Conservation (phyloP, 805 yeast genomes). For the Suhomyces sp. region DNA sequence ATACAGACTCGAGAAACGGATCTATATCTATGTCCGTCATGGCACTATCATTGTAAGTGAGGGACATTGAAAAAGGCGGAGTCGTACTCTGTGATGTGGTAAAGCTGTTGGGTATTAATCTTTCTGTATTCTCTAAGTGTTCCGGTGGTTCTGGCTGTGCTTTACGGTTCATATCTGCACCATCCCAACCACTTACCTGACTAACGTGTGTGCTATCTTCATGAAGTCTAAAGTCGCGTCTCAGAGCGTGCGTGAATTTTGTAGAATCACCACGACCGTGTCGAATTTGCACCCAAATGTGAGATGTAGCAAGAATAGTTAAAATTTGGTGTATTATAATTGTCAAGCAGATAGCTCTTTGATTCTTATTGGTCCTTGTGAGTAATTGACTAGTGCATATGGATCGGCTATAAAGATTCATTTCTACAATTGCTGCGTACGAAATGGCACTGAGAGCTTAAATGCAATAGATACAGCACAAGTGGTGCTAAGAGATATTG, state of each 20-base stretch:
- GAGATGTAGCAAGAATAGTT: too few species aligned
- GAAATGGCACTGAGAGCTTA: not conserved
- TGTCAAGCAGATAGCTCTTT: too few species aligned
- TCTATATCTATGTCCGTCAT: constrained; percentile 10
- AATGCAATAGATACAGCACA: not conserved
- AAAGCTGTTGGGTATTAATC: not conserved
- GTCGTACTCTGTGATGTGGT: not conserved
- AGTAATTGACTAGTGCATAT: not conserved
- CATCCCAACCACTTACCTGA: not conserved
- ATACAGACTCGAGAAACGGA: constrained; percentile 1
- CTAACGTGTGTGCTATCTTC: not conserved
- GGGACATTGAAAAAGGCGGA: not conserved
- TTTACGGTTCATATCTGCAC: not conserved
- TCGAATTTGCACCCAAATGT: not conserved
- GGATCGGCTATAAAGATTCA: too few species aligned
- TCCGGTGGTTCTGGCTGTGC: not conserved
- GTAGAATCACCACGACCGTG: not conserved
- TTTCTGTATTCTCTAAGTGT: not conserved
- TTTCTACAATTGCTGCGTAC: not conserved
- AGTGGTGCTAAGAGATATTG: too few species aligned
- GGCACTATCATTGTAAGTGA: constrained; percentile 5
- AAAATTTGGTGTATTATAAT: too few species aligned
- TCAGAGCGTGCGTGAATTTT: not conserved
- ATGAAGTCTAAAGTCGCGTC: not conserved
- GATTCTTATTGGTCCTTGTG: not conserved